These are phyloP conservation scores for Entomortierella chlamydospora DNA, from an alignment of 192 early-diverging fungal genomes.

Conservation along the genomic window DNA sequence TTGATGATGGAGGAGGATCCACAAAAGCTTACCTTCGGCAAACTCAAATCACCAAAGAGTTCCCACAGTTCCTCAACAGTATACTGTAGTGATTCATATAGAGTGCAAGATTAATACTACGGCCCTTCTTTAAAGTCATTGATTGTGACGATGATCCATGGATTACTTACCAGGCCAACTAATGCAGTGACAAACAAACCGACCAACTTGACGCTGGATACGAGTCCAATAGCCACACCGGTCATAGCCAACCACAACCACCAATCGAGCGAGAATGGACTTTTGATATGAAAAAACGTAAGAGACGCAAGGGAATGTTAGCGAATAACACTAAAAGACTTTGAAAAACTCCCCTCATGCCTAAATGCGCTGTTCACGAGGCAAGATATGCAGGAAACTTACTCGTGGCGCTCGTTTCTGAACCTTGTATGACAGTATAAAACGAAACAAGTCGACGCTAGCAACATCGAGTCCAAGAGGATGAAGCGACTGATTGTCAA, in stretches of 20 bases:
- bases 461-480: conserved; percentile 93
- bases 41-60: conserved; percentile 78
- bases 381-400: conserved; percentile 27
- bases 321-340: neutral
- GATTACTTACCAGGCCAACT: conserved; percentile 76
- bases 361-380: no score
- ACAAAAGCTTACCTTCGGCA: conserved; percentile 57
- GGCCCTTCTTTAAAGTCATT: no score
- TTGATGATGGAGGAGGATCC: no score
- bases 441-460: conserved; percentile 84
- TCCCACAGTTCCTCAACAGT: conserved; percentile 96
- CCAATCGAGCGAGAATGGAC: conserved; percentile 89
- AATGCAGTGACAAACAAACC: conserved; percentile 92
- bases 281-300: conserved; percentile 24
- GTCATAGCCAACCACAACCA: conserved; percentile 89
- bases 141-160: no score
- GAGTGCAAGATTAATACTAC: conserved; percentile 47
- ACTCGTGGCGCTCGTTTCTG: conserved; percentile 76
- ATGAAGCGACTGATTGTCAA: conserved; percentile 90
- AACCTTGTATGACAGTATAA: conserved; percentile 79
- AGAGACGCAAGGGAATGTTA: neutral
- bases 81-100: conserved; percentile 53
- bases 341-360: no score
- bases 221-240: conserved; percentile 88
- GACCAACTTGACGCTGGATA: conserved; percentile 93